phyloP scores from a whole-genome alignment of 2,329 filamentous ascomycete genomes.

The Hypoxylon sp. region DNA sequence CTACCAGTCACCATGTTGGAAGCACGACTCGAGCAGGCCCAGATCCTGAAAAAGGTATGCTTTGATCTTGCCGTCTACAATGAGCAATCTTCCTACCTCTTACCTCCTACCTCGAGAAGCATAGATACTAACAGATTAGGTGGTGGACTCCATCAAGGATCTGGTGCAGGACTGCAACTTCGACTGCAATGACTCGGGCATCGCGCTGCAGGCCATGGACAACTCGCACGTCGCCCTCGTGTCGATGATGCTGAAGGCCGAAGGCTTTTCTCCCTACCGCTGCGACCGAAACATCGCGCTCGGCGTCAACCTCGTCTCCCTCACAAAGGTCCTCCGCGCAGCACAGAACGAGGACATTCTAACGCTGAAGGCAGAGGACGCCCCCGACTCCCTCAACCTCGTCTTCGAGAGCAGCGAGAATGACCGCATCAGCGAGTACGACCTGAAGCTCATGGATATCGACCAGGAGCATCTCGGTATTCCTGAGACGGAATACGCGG shows the following conservation, averaged over 20 bases:
- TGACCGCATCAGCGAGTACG: conserved; percentile 97
- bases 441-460: conserved; percentile 99
- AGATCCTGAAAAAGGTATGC: conserved; percentile 93
- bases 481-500: conserved; percentile 97
- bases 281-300: conserved; percentile 99
- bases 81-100: no score
- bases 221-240: conserved; percentile 99
- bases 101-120: background rate
- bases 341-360: conserved; percentile 94
- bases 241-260: conserved; percentile 97
- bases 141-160: conserved; percentile 99
- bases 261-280: conserved; percentile 92
- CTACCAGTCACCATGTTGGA: conserved; percentile 76
- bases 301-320: conserved; percentile 93
- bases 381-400: conserved; percentile 93
- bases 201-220: conserved; percentile 99
- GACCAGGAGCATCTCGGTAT: conserved; percentile 99
- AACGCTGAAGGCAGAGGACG: conserved; percentile 96
- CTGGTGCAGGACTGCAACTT: conserved; percentile 99
- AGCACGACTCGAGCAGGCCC: conserved; percentile 94
- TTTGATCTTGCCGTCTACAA: conserved; percentile 32
- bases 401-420: conserved; percentile 90
- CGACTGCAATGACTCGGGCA: conserved; percentile 99
- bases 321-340: conserved; percentile 96
- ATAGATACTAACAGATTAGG: conserved; percentile 59